Conservation (phyloP, 257 asterid genomes). For the Dorcoceras hygrometricum region DNA sequence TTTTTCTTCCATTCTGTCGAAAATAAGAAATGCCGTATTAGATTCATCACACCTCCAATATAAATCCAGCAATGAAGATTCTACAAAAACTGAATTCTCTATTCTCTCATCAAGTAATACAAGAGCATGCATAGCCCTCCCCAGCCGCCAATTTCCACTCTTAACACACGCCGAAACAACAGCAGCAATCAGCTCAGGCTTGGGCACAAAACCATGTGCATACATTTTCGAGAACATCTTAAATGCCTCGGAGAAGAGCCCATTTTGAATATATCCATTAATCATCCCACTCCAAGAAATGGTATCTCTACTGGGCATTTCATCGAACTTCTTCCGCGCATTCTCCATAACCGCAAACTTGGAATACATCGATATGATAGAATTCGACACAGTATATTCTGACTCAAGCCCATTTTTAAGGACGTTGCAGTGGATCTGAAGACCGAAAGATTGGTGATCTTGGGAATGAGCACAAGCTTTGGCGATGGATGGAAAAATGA, state of each 20-base stretch:
- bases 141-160: conserved; percentile 42
- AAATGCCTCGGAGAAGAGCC: conserved; percentile 41
- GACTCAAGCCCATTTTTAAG: conserved; percentile 49
- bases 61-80: conserved; percentile 50
- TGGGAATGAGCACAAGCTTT: conserved; percentile 57
- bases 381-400: conserved; percentile 54
- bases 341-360: conserved; percentile 31
- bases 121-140: conserved; percentile 60
- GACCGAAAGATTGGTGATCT: conserved; percentile 38
- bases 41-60: conserved; percentile 48
- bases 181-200: conserved; percentile 65
- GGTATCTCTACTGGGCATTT: conserved; percentile 52
- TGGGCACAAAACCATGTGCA: conserved; percentile 39
- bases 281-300: conserved; percentile 65
- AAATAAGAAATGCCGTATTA: conserved; percentile 50
- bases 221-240: conserved; percentile 46
- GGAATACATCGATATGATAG: conserved; percentile 51
- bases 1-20: conserved; percentile 44
- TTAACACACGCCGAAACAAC: conserved; percentile 47
- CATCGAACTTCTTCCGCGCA: conserved; percentile 55
- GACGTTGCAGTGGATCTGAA: conserved; percentile 54
- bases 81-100: conserved; percentile 40
- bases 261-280: conserved; percentile 56
- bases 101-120: conserved; percentile 47
- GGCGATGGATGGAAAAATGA: conserved; percentile 60